Base-by-base conservation (phyloP, 2,329 filamentous ascomycete species). In the Dactylellina leptospora region DNA sequence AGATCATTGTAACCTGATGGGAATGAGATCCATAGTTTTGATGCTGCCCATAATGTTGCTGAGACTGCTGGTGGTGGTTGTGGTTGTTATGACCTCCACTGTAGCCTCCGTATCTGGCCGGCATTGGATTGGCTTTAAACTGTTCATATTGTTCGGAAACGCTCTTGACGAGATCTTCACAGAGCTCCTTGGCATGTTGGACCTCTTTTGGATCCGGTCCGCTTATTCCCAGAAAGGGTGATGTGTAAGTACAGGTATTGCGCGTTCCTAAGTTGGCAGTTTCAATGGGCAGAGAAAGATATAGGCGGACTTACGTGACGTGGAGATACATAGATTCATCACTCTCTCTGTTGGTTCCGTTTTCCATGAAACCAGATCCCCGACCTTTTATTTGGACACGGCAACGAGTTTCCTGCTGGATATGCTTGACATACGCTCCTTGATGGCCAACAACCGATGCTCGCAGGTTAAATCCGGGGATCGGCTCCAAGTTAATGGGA, bases 321-420 rank as follows among this genome's bases (percentile, higher is more conserved):
- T 97, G 93, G 47, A 99, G 85, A 78, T 92, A 97, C 92, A 99
- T 97, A 1, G 92, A 87, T 79, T 97, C 93, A 50, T 99, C 93
- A 75, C 92, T 96, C 81, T 99, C 95, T 42, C 84, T 86, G 74
- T 91, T 90, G n/a, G 92, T 96, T 28, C 89, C 87, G 48, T 89
- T 87, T 79, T 99, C 95, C 78, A 96, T 88, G 79, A 96, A 99
- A 11, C 95, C 95, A 58, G 93, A 97, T 38, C 93, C 93, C 74
- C 91, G 91, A 16, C 95, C 95, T 80, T 99, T 99, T 82, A 99
- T 99, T 80, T 99, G 95, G 23, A 99, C 95, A 76, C 93, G 91
- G 80, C 95, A 97, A 74, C 91, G 86, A 11, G 95, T 97, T 81
- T 96, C 92, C 78, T 93, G 88, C 81, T 97, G 95, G 75, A 99